These are phyloP conservation scores for Oryza punctata DNA, from an alignment of 176 grass and related monocot genomes.

Conservation along the genomic window DNA sequence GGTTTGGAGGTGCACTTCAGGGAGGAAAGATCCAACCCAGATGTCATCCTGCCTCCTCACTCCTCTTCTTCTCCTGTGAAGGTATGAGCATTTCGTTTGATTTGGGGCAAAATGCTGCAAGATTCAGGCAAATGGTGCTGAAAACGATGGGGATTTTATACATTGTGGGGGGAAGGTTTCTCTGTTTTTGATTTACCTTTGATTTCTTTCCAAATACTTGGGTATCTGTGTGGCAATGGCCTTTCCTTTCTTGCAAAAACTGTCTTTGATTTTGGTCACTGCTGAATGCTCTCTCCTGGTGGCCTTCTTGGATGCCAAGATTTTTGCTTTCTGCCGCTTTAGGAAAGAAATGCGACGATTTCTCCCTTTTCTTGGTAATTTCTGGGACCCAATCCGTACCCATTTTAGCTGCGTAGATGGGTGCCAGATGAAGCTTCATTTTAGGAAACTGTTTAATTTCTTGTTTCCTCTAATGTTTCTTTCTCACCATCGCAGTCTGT, in stretches of 20 bases:
- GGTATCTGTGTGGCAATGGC: not conserved
- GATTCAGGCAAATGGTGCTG: conserved; percentile 26
- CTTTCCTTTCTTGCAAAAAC: no score
- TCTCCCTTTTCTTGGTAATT: conserved; percentile 42
- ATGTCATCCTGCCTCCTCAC: conserved; percentile 14
- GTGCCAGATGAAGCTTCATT: not conserved
- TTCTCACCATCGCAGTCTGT: conserved; percentile 9
- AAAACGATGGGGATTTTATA: not conserved
- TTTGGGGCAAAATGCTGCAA: conserved; percentile 15
- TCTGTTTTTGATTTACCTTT: not conserved
- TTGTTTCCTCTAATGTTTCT: conserved; percentile 14
- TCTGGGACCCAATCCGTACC: conserved; percentile 25
- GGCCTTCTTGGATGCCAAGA: conserved; percentile 16
- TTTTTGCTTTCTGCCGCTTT: conserved; percentile 23
- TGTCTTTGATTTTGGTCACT: conserved; percentile 7
- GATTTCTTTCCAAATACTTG: conserved; percentile 22
- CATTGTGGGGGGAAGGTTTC: no score
- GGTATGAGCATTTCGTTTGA: conserved; percentile 33
- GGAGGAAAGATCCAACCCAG: conserved; percentile 21
- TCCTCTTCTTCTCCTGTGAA: not conserved
- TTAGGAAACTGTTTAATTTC: conserved; percentile 17
- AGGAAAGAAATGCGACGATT: conserved; percentile 21
- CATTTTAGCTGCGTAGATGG: not conserved
- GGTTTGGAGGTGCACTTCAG: conserved; percentile 20
- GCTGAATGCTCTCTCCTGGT: not conserved